Conservation (phyloP, 148 eudicot species). For the Rhododendron griersonianum region DNA sequence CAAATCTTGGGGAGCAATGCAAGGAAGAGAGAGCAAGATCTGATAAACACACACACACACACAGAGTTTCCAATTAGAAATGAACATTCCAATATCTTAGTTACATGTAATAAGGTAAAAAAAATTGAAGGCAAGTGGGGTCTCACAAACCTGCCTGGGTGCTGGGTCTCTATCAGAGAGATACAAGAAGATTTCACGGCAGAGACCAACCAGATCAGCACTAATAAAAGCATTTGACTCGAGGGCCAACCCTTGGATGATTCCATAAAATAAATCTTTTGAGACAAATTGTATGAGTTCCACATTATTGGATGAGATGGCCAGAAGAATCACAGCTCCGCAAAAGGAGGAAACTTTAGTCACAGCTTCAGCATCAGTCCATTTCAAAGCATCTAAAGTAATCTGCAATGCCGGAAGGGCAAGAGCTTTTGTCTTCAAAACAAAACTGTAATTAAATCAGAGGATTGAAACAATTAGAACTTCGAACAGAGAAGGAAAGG, state of each 20-base stretch:
- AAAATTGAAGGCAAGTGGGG: background rate
- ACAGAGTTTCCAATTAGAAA: background rate
- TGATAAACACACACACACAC: slow-evolving; percentile 15
- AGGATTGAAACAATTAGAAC: slow-evolving; percentile 1
- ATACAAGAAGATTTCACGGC: slow-evolving; percentile 76
- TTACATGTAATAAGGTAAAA: background rate
- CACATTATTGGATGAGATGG: slow-evolving; percentile 50
- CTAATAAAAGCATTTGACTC: slow-evolving; percentile 78
- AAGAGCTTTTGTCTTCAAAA: slow-evolving; percentile 57
- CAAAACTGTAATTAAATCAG: slow-evolving; percentile 47
- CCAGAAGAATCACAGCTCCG: slow-evolving; percentile 57
- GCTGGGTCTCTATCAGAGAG: slow-evolving; percentile 73
- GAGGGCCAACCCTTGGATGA: slow-evolving; percentile 76
- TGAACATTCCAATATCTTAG: background rate
- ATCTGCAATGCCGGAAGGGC: slow-evolving; percentile 83
- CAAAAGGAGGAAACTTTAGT: slow-evolving; percentile 66
- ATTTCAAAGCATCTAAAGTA: slow-evolving; percentile 67
- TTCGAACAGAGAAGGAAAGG: background rate
- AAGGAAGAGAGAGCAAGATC: slow-evolving; percentile 85
- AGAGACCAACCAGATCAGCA: slow-evolving; percentile 72
- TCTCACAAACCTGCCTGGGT: slow-evolving; percentile 78
- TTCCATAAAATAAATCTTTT: slow-evolving; percentile 79
- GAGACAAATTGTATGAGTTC: slow-evolving; percentile 81
- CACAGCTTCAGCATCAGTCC: slow-evolving; percentile 89
- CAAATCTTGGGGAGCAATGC: slow-evolving; percentile 68